A percentile compares a stretch with the other conserved stretches of the same genome.
Conservation (phyloP, 306 rosid species). For the Psophocarpus tetragonolobus region DNA sequence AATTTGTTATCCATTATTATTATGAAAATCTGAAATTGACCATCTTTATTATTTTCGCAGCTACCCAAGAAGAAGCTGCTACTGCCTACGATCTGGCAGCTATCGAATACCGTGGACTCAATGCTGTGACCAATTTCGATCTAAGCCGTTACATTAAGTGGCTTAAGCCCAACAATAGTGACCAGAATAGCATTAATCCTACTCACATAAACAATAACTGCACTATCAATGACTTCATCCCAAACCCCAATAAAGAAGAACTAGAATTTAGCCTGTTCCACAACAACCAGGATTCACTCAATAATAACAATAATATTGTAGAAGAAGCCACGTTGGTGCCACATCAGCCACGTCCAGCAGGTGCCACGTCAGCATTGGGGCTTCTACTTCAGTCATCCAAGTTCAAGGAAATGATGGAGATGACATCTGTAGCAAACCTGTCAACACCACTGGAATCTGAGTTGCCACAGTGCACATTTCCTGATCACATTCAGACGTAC, state of each 20-base stretch:
- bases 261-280: conserved; percentile 24
- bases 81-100: conserved; percentile 95
- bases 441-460: conserved; percentile 34
- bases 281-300: conserved; percentile 25
- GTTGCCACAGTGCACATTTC: conserved; percentile 52
- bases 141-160: conserved; percentile 83
- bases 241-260: conserved; percentile 43
- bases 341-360: conserved; percentile 25
- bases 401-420: conserved; percentile 79
- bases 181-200: conserved; percentile 6
- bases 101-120: conserved; percentile 89
- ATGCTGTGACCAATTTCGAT: conserved; percentile 92
- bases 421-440: conserved; percentile 40
- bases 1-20: neutral
- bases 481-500: conserved; percentile 79
- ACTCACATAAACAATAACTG: neutral
- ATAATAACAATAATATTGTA: neutral
- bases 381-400: conserved; percentile 72
- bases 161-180: conserved; percentile 52
- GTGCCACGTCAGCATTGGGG: conserved; percentile 65
- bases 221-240: conserved; percentile 15
- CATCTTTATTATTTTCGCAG: conserved; percentile 39
- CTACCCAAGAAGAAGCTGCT: conserved; percentile 98
- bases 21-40: neutral
- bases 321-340: conserved; percentile 19